Evolutionary conservation across 345 rosid genomes (phyloP).

Genomic region (Syzygium oleosum): DNA sequence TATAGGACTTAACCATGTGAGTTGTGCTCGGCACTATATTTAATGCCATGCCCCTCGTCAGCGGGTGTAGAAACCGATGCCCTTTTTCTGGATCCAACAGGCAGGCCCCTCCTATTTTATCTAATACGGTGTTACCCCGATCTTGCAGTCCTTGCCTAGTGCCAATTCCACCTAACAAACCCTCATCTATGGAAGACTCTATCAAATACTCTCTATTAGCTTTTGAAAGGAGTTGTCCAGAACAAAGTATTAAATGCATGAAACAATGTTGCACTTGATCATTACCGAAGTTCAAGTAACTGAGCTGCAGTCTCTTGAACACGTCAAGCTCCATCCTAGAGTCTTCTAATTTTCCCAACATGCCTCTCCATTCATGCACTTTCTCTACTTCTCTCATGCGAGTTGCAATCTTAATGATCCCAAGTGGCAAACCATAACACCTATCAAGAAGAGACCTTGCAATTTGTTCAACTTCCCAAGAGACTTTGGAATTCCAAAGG

Average conservation of each 20-base stretch:
- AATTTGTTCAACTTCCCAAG: neutral
- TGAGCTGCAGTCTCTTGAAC: neutral
- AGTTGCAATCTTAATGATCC: slow-evolving; percentile 1
- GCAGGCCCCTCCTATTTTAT: slow-evolving; percentile 1
- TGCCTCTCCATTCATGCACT: slow-evolving; percentile 8
- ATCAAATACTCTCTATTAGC: slow-evolving; percentile 1
- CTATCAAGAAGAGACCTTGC: neutral
- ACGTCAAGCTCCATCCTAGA: neutral
- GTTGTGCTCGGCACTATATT: neutral
- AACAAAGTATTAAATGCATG: slow-evolving; percentile 11
- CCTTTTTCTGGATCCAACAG: neutral
- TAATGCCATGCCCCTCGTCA: slow-evolving; percentile 20
- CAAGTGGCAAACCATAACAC: slow-evolving; percentile 17
- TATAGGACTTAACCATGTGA: neutral
- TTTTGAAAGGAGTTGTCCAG: neutral
- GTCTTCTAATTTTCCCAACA: neutral
- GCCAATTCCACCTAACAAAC: neutral
- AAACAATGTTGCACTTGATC: slow-evolving; percentile 13
- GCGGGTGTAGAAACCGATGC: slow-evolving; percentile 1
- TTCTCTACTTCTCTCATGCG: slow-evolving; percentile 12
- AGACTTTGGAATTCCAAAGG: no score
- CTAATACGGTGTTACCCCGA: slow-evolving; percentile 5
- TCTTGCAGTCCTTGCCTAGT: neutral
- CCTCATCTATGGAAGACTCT: slow-evolving; percentile 5
- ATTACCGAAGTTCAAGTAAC: slow-evolving; percentile 7